These are phyloP conservation scores for Aspergillus sp. DNA, from an alignment of 2,329 filamentous ascomycete genomes.

Conservation along the genomic window DNA sequence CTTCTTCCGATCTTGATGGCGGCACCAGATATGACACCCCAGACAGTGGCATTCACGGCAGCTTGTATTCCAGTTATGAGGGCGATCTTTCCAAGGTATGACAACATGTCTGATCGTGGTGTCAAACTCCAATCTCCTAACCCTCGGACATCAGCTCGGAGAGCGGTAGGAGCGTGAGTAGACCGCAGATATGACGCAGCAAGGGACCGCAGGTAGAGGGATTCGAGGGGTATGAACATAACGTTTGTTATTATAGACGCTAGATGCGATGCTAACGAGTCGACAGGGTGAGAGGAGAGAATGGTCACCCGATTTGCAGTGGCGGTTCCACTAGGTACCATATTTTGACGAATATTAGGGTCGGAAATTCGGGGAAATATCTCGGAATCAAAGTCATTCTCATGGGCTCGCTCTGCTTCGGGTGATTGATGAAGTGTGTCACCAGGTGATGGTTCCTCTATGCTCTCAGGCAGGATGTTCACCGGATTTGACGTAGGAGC, in stretches of 20 bases:
- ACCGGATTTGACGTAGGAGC: slow-evolving; percentile 15
- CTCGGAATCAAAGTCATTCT: slow-evolving; percentile 18
- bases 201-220: slow-evolving; percentile 43
- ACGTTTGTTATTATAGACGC: slow-evolving; percentile 40
- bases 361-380: slow-evolving; percentile 22
- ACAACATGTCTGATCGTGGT: slow-evolving; percentile 30
- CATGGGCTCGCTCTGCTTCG: slow-evolving; percentile 15
- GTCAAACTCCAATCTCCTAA: slow-evolving; percentile 40
- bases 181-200: slow-evolving; percentile 40
- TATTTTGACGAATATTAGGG: slow-evolving; percentile 20
- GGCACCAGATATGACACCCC: slow-evolving; percentile 40
- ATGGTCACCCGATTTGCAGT: slow-evolving; percentile 44
- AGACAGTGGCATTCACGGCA: slow-evolving; percentile 40
- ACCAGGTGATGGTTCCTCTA: slow-evolving; percentile 33
- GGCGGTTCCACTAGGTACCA: slow-evolving; percentile 11
- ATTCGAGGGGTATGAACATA: slow-evolving; percentile 45
- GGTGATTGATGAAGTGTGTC: slow-evolving; percentile 20
- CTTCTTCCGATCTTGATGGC: slow-evolving; percentile 44
- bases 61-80: slow-evolving; percentile 42
- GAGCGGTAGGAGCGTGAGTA: slow-evolving; percentile 24
- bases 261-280: slow-evolving; percentile 46
- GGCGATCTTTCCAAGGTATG: slow-evolving; percentile 40
- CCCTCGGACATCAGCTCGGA: slow-evolving; percentile 34
- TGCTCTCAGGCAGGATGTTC: slow-evolving; percentile 34
- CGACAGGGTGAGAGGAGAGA: slow-evolving; percentile 45